A percentile compares a stretch with the other conserved stretches of the same genome.
These are phyloP conservation scores for Mycocentrospora acerina DNA, from an alignment of 2,329 filamentous ascomycete species.

Conservation along the genomic window DNA sequence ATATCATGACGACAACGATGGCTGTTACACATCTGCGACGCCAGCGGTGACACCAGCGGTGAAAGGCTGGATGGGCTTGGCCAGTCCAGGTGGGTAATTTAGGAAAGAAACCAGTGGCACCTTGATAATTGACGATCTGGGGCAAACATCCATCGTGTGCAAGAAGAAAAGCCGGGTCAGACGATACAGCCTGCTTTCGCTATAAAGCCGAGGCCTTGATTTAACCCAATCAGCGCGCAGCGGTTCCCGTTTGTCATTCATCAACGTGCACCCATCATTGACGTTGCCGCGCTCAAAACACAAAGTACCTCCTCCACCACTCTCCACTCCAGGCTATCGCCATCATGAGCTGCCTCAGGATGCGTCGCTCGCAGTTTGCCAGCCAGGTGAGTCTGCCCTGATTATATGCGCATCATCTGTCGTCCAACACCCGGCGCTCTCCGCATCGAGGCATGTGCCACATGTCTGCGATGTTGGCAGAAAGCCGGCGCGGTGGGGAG, in stretches of 20 bases:
- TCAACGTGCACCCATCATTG: constrained; percentile 23
- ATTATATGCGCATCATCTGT: constrained; percentile 11
- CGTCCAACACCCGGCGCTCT: constrained; percentile 18
- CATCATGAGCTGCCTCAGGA: constrained; percentile 44
- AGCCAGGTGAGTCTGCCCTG: constrained; percentile 38
- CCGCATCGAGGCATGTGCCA: constrained; percentile 30
- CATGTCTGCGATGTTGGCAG: constrained; percentile 19
- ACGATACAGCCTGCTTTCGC: constrained; percentile 15
- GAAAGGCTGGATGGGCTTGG: constrained; percentile 4
- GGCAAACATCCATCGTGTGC: constrained; percentile 13
- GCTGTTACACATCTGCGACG: constrained; percentile 14
- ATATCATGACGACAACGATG: constrained; percentile 31
- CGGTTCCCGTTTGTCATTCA: constrained; percentile 21
- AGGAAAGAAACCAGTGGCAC: not conserved
- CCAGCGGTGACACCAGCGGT: constrained; percentile 24
- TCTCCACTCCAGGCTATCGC: constrained; percentile 32
- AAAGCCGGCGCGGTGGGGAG: constrained; percentile 2
- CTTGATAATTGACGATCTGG: not conserved
- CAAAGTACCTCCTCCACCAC: constrained; percentile 20
- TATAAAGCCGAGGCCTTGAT: constrained; percentile 27
- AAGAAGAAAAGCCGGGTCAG: constrained; percentile 31
- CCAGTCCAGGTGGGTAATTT: not conserved
- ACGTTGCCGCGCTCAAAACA: constrained; percentile 24
- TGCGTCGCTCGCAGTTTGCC: constrained; percentile 41
- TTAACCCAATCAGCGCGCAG: constrained; percentile 27